Percentiles rank a stretch among this genome's conserved stretches.
These are phyloP conservation scores for Ophiostoma sp. DNA, from an alignment of 2,329 filamentous ascomycete species.

Conservation along the genomic window DNA sequence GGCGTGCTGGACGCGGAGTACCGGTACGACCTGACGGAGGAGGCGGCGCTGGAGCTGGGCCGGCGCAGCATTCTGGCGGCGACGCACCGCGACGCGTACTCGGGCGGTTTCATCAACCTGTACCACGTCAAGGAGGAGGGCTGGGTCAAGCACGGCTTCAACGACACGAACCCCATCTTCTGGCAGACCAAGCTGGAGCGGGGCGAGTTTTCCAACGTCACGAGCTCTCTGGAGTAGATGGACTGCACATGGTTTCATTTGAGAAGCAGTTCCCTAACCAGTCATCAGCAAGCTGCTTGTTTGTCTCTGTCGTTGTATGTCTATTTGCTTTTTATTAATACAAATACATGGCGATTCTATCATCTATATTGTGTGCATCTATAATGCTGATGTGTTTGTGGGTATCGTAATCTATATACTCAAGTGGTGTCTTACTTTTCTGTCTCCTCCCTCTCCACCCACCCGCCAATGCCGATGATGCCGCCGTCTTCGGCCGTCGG, in stretches of 20 bases:
- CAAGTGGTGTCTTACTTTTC: neutral
- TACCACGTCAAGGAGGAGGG: constrained; percentile 99
- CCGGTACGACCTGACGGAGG: constrained; percentile 76
- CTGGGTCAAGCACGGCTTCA: constrained; percentile 98
- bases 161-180: constrained; percentile 97
- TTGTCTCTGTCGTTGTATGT: neutral
- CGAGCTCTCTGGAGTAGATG: constrained; percentile 61
- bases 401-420: neutral
- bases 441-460: constrained; percentile 33
- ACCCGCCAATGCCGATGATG: constrained; percentile 56
- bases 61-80: constrained; percentile 90
- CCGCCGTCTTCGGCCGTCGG: constrained; percentile 55
- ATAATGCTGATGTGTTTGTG: neutral
- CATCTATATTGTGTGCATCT: neutral
- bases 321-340: neutral
- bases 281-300: neutral
- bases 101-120: constrained; percentile 95
- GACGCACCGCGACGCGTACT: constrained; percentile 97
- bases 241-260: too few species aligned
- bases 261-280: neutral
- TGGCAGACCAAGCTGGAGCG: constrained; percentile 99
- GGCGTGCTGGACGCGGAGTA: constrained; percentile 97
- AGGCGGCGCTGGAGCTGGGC: constrained; percentile 87
- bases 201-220: constrained; percentile 97
- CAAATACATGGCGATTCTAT: constrained; percentile 13